A percentile compares a stretch with the other conserved stretches of the same genome.
These are phyloP conservation scores for Calcarisporium arbuscula DNA, from an alignment of 2,329 filamentous ascomycete species.

Conservation along the genomic window DNA sequence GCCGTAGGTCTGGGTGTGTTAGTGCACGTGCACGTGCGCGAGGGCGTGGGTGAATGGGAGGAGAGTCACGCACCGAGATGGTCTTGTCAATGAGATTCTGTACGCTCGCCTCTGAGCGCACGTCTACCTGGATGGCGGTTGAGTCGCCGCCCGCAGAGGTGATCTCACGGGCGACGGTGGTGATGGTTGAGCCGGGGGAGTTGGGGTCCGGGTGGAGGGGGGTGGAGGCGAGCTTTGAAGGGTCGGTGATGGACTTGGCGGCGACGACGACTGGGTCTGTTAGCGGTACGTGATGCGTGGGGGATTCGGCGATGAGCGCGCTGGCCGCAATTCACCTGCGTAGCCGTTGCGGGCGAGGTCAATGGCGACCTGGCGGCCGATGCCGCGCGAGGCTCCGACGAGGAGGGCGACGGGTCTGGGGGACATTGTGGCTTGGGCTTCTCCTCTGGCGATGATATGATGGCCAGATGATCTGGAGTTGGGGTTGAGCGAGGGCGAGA, in stretches of 20 bases:
- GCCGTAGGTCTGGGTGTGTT: slow-evolving; percentile 40
- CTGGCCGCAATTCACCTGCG: slow-evolving; percentile 43
- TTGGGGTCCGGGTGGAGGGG: slow-evolving; percentile 77
- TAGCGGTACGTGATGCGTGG: neutral
- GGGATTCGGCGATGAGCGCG: neutral
- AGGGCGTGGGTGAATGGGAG: neutral
- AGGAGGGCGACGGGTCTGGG: slow-evolving; percentile 58
- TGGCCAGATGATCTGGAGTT: too few relatives aligned
- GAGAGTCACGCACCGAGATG: slow-evolving; percentile 25
- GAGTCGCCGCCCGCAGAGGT: slow-evolving; percentile 56
- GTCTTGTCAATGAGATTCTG: slow-evolving; percentile 53
- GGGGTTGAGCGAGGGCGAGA: too few relatives aligned
- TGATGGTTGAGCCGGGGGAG: slow-evolving; percentile 68
- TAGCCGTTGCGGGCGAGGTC: slow-evolving; percentile 68
- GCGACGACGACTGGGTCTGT: slow-evolving; percentile 60
- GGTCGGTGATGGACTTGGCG: slow-evolving; percentile 67
- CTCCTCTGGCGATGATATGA: too few relatives aligned
- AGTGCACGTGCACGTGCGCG: slow-evolving; percentile 3
- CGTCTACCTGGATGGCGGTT: slow-evolving; percentile 63
- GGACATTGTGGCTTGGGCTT: too few relatives aligned
- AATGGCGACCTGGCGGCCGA: slow-evolving; percentile 74
- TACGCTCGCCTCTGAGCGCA: slow-evolving; percentile 57
- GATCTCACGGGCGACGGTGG: slow-evolving; percentile 73
- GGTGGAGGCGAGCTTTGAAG: slow-evolving; percentile 49
- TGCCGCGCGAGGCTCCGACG: slow-evolving; percentile 71